These are phyloP conservation scores for Teratosphaeria epicoccoides DNA, from an alignment of 2,329 filamentous ascomycete genomes.

Conservation along the genomic window DNA sequence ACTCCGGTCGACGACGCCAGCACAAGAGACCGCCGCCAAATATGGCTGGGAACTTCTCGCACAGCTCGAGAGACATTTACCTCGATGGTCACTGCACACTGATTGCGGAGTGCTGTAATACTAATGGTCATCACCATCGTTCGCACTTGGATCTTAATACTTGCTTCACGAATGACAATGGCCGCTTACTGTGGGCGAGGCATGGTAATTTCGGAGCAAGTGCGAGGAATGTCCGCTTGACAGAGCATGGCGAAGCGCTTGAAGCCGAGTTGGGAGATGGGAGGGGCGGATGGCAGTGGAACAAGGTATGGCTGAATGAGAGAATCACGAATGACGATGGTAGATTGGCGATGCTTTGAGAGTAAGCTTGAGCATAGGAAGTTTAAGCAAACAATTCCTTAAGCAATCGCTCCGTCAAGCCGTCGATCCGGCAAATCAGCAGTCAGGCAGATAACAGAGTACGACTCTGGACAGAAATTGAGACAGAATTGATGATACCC, in stretches of 20 bases:
- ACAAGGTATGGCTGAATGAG: slow-evolving; percentile 28
- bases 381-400: too few relatives aligned
- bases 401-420: too few relatives aligned
- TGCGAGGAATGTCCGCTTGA: slow-evolving; percentile 23
- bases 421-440: too few relatives aligned
- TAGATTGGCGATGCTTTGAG: slow-evolving; percentile 21
- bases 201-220: slow-evolving; percentile 29
- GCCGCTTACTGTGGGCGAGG: slow-evolving; percentile 26
- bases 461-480: too few relatives aligned
- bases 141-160: slow-evolving; percentile 28
- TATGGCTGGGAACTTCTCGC: slow-evolving; percentile 31
- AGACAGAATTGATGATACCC: too few relatives aligned
- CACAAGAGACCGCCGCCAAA: slow-evolving; percentile 5
- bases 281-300: slow-evolving; percentile 23
- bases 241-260: slow-evolving; percentile 24
- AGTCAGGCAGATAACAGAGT: too few relatives aligned
- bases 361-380: too few relatives aligned
- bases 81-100: slow-evolving; percentile 28
- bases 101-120: slow-evolving; percentile 26
- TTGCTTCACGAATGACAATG: slow-evolving; percentile 29
- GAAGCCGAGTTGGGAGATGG: slow-evolving; percentile 29
- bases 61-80: slow-evolving; percentile 23
- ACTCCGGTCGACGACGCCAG: slow-evolving; percentile 8
- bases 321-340: slow-evolving; percentile 31
- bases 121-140: slow-evolving; percentile 24